These are phyloP conservation scores for Cephalotrichum gorgonifer DNA, from an alignment of 2,329 filamentous ascomycete genomes.

Conservation along the genomic window DNA sequence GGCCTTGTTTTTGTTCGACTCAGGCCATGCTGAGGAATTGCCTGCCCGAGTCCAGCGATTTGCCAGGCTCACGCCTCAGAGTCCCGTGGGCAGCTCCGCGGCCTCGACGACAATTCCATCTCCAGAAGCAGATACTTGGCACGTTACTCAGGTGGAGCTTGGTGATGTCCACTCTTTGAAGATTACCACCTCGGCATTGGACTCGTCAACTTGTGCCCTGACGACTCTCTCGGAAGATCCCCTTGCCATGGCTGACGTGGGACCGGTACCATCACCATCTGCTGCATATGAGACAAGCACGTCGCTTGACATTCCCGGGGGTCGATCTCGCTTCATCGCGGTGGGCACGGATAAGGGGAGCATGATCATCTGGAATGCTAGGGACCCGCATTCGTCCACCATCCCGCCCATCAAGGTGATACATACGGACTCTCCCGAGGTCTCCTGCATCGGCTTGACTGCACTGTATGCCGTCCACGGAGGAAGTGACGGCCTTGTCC, in stretches of 20 bases:
- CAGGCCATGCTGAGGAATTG: slow-evolving; percentile 53
- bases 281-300: not conserved
- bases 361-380: slow-evolving; percentile 79
- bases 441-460: slow-evolving; percentile 73
- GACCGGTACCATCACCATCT: not conserved
- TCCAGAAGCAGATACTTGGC: slow-evolving; percentile 52
- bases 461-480: slow-evolving; percentile 86
- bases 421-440: slow-evolving; percentile 79
- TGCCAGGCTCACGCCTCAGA: slow-evolving; percentile 17
- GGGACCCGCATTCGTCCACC: slow-evolving; percentile 38
- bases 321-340: slow-evolving; percentile 70
- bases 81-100: not conserved
- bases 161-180: slow-evolving; percentile 39
- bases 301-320: slow-evolving; percentile 56
- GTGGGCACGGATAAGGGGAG: slow-evolving; percentile 69
- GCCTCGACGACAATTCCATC: slow-evolving; percentile 14
- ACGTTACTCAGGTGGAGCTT: slow-evolving; percentile 28
- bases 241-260: not conserved
- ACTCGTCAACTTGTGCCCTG: slow-evolving; percentile 62
- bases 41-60: slow-evolving; percentile 33
- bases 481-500: slow-evolving; percentile 87
- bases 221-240: slow-evolving; percentile 57
- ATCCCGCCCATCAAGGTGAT: slow-evolving; percentile 70
- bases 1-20: slow-evolving; percentile 61
- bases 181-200: slow-evolving; percentile 62